Base-by-base conservation (phyloP, 179 eudicot species). In the Vitellaria paradoxa region DNA sequence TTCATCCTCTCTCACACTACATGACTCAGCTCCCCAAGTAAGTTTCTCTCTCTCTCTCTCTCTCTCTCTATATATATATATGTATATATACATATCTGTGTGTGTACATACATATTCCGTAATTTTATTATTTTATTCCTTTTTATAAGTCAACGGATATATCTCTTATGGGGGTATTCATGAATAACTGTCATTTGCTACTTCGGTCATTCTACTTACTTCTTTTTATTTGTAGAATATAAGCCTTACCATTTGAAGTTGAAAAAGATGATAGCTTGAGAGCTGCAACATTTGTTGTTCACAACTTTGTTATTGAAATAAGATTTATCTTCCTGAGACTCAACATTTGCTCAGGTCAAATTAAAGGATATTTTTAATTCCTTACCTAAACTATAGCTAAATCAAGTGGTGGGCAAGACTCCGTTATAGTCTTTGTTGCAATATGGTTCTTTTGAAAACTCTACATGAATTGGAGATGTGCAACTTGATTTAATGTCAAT, bases 21-120 rank as follows among this genome's bases (percentile, higher is more conserved):
- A 70, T 0, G 37, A 14, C 23, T 61, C 68, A 45, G 21, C 56
- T 20, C 17, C n/a, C 68, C 76, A 74, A 20, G 76, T 74, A 74
- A 20, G 46, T 37, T 60, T 73, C 76, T 73, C 56, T 60, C 76
- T 42, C 60, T 24, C 45, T 13, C 57, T 47, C 57, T 11, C 30
- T 23, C 2, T 66, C 45, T 66, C 17, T 6, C 0, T 50, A 0
- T 30, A 1, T 46, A 15, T 11, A 9, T 47, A 8, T 3, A 47
- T 18, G 1, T 9, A 8, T 26, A 23, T 18, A 18, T 17, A 18
- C 24, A 1, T 71, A 3, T 30, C 37, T 30, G 37, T 30, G 37
- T 30, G 1, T 30, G 37, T 30, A 30, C 2, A 30, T 30, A 30
- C 37, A 30, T 30, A 30, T 30, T 30, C 37, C 1, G 37, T 30